These are phyloP conservation scores for Lipomyces kockii DNA, from an alignment of 805 yeast genomes.

Conservation along the genomic window DNA sequence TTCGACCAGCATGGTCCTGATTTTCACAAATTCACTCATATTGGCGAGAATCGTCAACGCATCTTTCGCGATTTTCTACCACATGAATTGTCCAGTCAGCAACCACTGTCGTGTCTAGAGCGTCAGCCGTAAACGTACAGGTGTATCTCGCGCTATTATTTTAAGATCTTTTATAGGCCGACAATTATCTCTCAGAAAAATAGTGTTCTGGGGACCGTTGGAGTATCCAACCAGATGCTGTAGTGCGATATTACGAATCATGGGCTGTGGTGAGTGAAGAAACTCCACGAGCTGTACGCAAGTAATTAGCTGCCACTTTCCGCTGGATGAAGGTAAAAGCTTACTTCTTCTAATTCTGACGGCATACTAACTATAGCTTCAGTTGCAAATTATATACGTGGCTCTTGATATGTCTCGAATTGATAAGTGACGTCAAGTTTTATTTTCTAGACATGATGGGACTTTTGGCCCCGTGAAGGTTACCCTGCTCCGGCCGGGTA, in stretches of 20 bases:
- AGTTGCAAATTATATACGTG: not conserved
- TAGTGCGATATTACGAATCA: constrained; percentile 80
- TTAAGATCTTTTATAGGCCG: constrained; percentile 76
- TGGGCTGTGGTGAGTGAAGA: constrained; percentile 78
- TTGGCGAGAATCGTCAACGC: constrained; percentile 82
- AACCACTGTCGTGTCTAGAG: not conserved
- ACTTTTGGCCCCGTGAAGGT: no score
- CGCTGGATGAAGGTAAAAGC: constrained; percentile 25
- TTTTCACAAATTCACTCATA: constrained; percentile 68
- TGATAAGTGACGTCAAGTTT: not conserved
- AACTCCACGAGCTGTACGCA: constrained; percentile 64
- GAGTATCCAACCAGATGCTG: constrained; percentile 83
- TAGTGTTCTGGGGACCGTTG: constrained; percentile 64
- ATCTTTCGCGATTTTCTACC: constrained; percentile 38
- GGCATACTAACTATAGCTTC: constrained; percentile 49
- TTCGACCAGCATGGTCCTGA: constrained; percentile 67
- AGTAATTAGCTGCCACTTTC: constrained; percentile 9
- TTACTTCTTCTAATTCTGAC: constrained; percentile 57
- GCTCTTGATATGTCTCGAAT: not conserved
- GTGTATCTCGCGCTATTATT: constrained; percentile 54
- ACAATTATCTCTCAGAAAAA: constrained; percentile 72
- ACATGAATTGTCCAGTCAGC: not conserved
- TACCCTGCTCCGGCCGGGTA: not conserved
- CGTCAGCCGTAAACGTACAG: constrained; percentile 16
- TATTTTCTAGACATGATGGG: not conserved